Conservation (phyloP, 164 flowering plant genomes). For the Macadamia integrifolia region DNA sequence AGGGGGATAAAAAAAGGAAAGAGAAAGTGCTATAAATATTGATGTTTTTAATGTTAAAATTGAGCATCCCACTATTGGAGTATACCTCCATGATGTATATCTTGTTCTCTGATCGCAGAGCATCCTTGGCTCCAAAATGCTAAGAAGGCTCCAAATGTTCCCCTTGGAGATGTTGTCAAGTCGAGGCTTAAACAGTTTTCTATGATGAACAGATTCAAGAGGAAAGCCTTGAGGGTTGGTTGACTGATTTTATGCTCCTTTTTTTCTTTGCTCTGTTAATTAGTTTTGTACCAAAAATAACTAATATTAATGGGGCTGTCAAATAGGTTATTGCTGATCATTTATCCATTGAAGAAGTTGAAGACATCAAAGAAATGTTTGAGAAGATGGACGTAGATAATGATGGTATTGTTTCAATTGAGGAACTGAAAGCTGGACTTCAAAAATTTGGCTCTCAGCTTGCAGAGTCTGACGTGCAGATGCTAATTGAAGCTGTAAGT, state of each 20-base stretch:
- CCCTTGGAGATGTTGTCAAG: constrained; percentile 56
- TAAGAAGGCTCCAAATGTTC: constrained; percentile 55
- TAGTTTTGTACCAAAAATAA: background rate
- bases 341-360: constrained; percentile 79
- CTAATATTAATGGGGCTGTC: background rate
- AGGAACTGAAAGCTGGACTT: constrained; percentile 71
- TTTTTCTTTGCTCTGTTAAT: background rate
- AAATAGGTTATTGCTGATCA: constrained; percentile 84
- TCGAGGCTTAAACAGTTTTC: constrained; percentile 62
- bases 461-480: constrained; percentile 77
- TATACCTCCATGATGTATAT: constrained; percentile 26
- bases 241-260: background rate
- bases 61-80: constrained; percentile 83
- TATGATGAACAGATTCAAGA: constrained; percentile 61
- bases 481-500: constrained; percentile 88
- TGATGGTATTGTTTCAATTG: constrained; percentile 69
- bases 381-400: constrained; percentile 69
- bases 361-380: constrained; percentile 79
- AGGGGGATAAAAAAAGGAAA: no score
- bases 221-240: constrained; percentile 32
- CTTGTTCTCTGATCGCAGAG: constrained; percentile 23
- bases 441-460: constrained; percentile 58
- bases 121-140: constrained; percentile 62
- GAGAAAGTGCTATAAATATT: no score
- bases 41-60: constrained; percentile 14